phyloP scores from a whole-genome alignment of 257 asterid genomes.

The Solanum sparsipilum region DNA sequence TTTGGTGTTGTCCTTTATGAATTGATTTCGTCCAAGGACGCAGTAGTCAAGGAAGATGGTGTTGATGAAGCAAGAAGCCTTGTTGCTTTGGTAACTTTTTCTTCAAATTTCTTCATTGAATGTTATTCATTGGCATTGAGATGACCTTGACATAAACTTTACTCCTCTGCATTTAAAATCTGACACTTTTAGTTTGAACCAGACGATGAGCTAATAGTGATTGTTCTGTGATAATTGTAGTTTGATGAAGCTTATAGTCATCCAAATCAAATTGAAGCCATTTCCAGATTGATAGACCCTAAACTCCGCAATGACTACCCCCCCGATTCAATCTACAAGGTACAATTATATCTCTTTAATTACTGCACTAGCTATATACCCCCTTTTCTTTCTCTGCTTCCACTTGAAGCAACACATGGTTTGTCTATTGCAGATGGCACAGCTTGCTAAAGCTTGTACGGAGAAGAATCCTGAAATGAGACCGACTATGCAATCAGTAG shows the following conservation, averaged over 20 bases:
- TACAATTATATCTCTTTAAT: not conserved
- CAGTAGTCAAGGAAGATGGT: conserved; percentile 48
- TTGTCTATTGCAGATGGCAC: conserved; percentile 43
- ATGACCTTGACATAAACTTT: not conserved
- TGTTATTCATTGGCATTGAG: not conserved
- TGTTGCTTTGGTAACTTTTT: conserved; percentile 52
- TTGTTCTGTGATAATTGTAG: conserved; percentile 18
- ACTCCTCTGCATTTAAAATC: not conserved
- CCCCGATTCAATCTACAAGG: conserved; percentile 63
- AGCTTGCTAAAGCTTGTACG: conserved; percentile 76
- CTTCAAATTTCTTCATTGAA: not conserved
- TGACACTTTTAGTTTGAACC: not conserved
- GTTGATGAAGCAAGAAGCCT: conserved; percentile 71
- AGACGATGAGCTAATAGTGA: not conserved
- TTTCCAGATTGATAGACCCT: conserved; percentile 56
- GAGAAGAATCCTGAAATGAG: conserved; percentile 71
- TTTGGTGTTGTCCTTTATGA: conserved; percentile 88
- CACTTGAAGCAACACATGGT: not conserved
- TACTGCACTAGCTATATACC: not conserved
- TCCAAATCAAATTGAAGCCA: conserved; percentile 41
- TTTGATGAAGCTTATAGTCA: conserved; percentile 62
- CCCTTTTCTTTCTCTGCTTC: not conserved
- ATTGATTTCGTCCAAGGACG: conserved; percentile 80
- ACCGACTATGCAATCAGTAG: conserved; percentile 79
- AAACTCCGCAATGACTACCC: conserved; percentile 62